Evolutionary conservation across 1,284 basidiomycete species (phyloP).

Genomic region (Heterobasidion occidentale): DNA sequence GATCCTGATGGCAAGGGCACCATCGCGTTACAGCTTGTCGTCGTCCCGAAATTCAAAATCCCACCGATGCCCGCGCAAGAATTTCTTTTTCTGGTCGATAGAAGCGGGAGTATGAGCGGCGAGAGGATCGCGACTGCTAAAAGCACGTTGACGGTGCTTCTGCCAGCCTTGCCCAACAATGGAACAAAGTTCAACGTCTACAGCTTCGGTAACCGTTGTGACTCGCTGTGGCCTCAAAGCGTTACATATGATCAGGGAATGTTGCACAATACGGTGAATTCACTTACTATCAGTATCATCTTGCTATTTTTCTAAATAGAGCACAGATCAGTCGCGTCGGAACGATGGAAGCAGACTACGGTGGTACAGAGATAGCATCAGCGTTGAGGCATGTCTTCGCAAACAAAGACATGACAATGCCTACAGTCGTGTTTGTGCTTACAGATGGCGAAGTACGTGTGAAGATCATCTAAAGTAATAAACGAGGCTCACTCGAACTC

Average conservation of each 20-base stretch:
- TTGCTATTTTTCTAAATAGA: constrained; percentile 1
- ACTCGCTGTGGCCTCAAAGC: constrained; percentile 30
- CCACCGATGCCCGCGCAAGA: constrained; percentile 30
- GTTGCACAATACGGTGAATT: constrained; percentile 32
- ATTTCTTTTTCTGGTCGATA: constrained; percentile 39
- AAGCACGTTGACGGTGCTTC: constrained; percentile 27
- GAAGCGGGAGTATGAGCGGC: constrained; percentile 38
- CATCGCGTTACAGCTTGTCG: constrained; percentile 40
- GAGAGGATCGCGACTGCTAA: constrained; percentile 31
- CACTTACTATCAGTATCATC: background rate
- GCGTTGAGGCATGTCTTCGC: constrained; percentile 30
- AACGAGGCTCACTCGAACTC: background rate
- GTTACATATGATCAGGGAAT: constrained; percentile 22
- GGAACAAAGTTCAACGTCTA: constrained; percentile 40
- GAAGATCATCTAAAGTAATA: background rate
- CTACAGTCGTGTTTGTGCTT: constrained; percentile 42
- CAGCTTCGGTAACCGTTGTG: constrained; percentile 31
- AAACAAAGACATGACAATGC: constrained; percentile 22
- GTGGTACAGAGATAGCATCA: constrained; percentile 38
- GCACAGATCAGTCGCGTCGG: constrained; percentile 22
- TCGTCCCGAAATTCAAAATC: constrained; percentile 42
- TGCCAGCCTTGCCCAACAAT: constrained; percentile 29
- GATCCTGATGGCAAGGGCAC: constrained; percentile 20
- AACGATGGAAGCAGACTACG: constrained; percentile 31
- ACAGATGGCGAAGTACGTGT: constrained; percentile 40